phyloP scores from a whole-genome alignment of 768 basidiomycete species.

The Clathrus columnatus region DNA sequence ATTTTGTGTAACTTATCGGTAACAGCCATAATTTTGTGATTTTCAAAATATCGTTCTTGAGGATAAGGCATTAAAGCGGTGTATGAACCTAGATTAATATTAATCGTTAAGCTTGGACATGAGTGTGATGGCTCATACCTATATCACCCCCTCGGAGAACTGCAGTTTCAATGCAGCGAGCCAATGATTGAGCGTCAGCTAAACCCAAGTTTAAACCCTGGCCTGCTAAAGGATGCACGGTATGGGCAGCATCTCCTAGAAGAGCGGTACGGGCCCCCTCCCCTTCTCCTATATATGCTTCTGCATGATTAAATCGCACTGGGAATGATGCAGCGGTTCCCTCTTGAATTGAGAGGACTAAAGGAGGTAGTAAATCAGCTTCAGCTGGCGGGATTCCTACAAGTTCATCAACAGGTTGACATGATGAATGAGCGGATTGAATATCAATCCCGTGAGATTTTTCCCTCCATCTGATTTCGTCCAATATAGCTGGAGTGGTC shows the following conservation, averaged over 20 bases:
- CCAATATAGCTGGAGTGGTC: slow-evolving; percentile 38
- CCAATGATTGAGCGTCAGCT: slow-evolving; percentile 69
- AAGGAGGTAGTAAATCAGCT: slow-evolving; percentile 61
- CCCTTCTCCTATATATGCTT: slow-evolving; percentile 74
- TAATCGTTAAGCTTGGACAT: background rate
- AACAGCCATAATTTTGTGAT: slow-evolving; percentile 77
- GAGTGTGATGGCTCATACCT: slow-evolving; percentile 34
- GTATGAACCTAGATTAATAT: slow-evolving; percentile 45
- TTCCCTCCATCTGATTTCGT: slow-evolving; percentile 70
- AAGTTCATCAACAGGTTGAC: slow-evolving; percentile 25
- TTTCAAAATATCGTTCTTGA: slow-evolving; percentile 72
- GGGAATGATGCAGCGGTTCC: slow-evolving; percentile 86
- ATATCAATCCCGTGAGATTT: slow-evolving; percentile 55
- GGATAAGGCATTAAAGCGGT: slow-evolving; percentile 72
- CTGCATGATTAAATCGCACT: slow-evolving; percentile 76
- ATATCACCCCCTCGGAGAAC: slow-evolving; percentile 68
- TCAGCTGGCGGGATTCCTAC: slow-evolving; percentile 45
- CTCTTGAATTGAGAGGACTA: slow-evolving; percentile 60
- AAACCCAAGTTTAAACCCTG: slow-evolving; percentile 96
- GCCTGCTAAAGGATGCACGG: slow-evolving; percentile 89
- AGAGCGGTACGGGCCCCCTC: slow-evolving; percentile 65
- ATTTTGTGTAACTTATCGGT: slow-evolving; percentile 88
- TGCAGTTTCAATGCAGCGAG: slow-evolving; percentile 51
- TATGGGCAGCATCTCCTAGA: slow-evolving; percentile 94
- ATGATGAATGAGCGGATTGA: slow-evolving; percentile 51